These are phyloP conservation scores for Gaertneriomyces semiglobifer DNA, from an alignment of 192 early-diverging fungal species.

Conservation along the genomic window DNA sequence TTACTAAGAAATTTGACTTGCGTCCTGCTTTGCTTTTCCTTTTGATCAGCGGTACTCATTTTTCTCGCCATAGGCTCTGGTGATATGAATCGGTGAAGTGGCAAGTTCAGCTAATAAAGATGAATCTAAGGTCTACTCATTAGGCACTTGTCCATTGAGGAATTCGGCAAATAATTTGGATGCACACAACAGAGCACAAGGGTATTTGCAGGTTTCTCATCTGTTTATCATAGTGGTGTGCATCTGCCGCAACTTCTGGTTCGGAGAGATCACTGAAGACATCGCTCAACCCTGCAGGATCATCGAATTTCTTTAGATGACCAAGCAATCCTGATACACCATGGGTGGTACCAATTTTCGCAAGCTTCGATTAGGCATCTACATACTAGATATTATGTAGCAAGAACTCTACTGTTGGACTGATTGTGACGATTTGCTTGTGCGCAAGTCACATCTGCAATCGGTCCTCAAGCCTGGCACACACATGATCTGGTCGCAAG, in stretches of 20 bases:
- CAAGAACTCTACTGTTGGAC: slow-evolving; percentile 6
- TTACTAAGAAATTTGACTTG: no score
- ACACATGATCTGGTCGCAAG: slow-evolving; percentile 1
- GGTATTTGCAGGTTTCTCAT: slow-evolving; percentile 1
- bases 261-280: slow-evolving; percentile 6
- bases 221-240: slow-evolving; percentile 2
- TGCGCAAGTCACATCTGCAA: slow-evolving; percentile 3
- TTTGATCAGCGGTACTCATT: no score
- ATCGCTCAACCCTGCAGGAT: slow-evolving; percentile 2
- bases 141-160: slow-evolving; percentile 1
- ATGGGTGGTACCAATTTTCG: slow-evolving; percentile 1
- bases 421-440: slow-evolving; percentile 2
- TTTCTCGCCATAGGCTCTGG: slow-evolving; percentile 2
- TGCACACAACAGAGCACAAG: slow-evolving; percentile 3
- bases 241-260: slow-evolving; percentile 4
- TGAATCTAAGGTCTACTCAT: slow-evolving; percentile 4
- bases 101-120: slow-evolving; percentile 4
- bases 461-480: slow-evolving; percentile 2
- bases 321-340: slow-evolving; percentile 6
- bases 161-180: neutral
- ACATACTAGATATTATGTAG: neutral
- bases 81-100: slow-evolving; percentile 6
- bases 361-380: neutral
- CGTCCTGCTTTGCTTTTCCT: no score
- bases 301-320: slow-evolving; percentile 4